Percentiles rank a stretch among this genome's conserved stretches.
Conservation (phyloP, 2,329 filamentous ascomycete genomes). For the Ophiocordyceps robertsii region DNA sequence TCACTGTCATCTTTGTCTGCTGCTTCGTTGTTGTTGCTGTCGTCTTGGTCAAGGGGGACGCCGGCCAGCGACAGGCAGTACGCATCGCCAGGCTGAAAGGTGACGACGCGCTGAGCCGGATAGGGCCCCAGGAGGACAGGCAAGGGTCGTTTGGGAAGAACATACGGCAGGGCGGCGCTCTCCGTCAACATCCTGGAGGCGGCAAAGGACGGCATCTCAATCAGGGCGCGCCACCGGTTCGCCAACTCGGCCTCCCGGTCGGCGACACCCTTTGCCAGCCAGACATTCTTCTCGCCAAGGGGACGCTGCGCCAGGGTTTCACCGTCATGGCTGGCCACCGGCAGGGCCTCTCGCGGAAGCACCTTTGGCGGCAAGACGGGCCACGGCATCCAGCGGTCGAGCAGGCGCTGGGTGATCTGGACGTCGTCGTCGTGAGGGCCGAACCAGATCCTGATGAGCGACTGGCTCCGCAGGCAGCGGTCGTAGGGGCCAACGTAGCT, state of each 20-base stretch:
- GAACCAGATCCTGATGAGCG: slow-evolving; percentile 26
- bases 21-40: too few relatives aligned
- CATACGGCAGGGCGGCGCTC: slow-evolving; percentile 16
- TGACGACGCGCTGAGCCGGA: slow-evolving; percentile 15
- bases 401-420: slow-evolving; percentile 20
- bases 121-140: slow-evolving; percentile 20
- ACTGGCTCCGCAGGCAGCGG: slow-evolving; percentile 16
- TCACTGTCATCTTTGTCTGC: slow-evolving; percentile 5
- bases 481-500: slow-evolving; percentile 23
- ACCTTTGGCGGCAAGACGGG: slow-evolving; percentile 24
- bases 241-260: slow-evolving; percentile 19
- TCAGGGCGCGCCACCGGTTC: slow-evolving; percentile 13
- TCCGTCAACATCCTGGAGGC: slow-evolving; percentile 7
- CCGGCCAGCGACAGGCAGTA: slow-evolving; percentile 14
- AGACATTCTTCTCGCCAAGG: neutral
- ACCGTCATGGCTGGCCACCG: neutral
- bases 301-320: too few relatives aligned
- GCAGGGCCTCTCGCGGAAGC: neutral
- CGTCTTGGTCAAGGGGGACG: slow-evolving; percentile 6
- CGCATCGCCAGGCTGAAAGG: slow-evolving; percentile 13
- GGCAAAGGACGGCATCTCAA: slow-evolving; percentile 5
- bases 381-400: slow-evolving; percentile 27
- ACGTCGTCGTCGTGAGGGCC: slow-evolving; percentile 23
- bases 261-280: slow-evolving; percentile 10
- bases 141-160: slow-evolving; percentile 12